These are phyloP conservation scores for Diaporthe ilicicola DNA, from an alignment of 2,329 filamentous ascomycete species.

Conservation along the genomic window DNA sequence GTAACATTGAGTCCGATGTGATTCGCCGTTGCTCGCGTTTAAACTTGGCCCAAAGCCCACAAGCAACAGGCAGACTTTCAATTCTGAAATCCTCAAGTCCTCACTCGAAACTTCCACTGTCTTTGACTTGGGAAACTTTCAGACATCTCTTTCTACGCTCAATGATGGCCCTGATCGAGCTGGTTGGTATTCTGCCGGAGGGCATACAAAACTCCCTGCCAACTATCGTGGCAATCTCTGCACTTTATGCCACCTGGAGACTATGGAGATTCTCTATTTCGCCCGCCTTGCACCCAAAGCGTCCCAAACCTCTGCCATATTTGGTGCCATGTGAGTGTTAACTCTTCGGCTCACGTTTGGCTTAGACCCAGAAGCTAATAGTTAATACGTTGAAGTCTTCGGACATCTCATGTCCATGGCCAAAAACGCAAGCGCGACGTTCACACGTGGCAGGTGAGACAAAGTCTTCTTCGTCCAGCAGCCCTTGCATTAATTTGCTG, in stretches of 20 bases:
- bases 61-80: too few species aligned
- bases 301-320: slow-evolving; percentile 5
- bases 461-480: too few species aligned
- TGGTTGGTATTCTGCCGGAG: neutral
- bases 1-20: too few species aligned
- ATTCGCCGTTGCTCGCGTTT: too few species aligned
- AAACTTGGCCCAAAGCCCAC: too few species aligned
- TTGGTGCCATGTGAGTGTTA: neutral
- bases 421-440: neutral
- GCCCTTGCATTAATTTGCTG: too few species aligned
- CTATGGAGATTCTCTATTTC: neutral
- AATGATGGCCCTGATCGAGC: neutral
- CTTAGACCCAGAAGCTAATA: too few species aligned
- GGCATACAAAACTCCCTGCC: neutral
- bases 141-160: too few species aligned
- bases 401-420: slow-evolving; percentile 10
- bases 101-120: too few species aligned
- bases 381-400: neutral
- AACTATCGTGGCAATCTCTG: neutral
- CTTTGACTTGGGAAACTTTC: too few species aligned
- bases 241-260: neutral
- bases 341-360: too few species aligned
- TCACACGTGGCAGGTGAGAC: neutral
- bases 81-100: too few species aligned
- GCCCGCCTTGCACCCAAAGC: neutral